These are phyloP conservation scores for Saitozyma sp. DNA, from an alignment of 768 basidiomycete genomes.

Conservation along the genomic window DNA sequence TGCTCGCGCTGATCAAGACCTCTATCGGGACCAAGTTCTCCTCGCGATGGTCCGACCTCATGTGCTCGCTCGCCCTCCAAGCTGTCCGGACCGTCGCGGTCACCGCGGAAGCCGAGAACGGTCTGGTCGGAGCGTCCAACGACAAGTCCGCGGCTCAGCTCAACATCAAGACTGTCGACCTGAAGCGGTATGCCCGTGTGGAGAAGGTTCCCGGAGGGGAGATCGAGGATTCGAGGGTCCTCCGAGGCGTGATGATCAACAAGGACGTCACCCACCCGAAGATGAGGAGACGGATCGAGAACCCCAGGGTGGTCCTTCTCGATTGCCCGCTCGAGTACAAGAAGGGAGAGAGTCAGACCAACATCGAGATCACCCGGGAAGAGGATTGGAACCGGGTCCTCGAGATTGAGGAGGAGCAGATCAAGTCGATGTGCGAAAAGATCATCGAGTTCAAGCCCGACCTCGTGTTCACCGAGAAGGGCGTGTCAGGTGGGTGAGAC, in stretches of 20 bases:
- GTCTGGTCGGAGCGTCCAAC: slow-evolving; percentile 22
- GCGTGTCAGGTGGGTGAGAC: slow-evolving; percentile 74
- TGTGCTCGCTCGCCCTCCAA: slow-evolving; percentile 91
- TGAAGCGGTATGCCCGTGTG: slow-evolving; percentile 95
- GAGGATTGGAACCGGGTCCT: slow-evolving; percentile 88
- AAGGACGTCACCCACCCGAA: slow-evolving; percentile 98
- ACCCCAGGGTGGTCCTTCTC: slow-evolving; percentile 82
- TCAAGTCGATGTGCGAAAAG: slow-evolving; percentile 78
- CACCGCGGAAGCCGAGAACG: slow-evolving; percentile 61
- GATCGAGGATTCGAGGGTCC: slow-evolving; percentile 85
- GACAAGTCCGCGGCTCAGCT: slow-evolving; percentile 32
- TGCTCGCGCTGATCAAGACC: slow-evolving; percentile 96
- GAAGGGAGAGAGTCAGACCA: slow-evolving; percentile 97
- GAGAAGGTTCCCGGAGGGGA: slow-evolving; percentile 98
- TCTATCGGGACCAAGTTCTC: slow-evolving; percentile 99
- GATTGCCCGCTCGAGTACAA: slow-evolving; percentile 98
- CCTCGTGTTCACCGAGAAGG: slow-evolving; percentile 95
- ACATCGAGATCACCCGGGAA: slow-evolving; percentile 96
- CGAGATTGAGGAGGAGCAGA: slow-evolving; percentile 95
- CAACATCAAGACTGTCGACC: slow-evolving; percentile 80
- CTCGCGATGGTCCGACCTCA: slow-evolving; percentile 91
- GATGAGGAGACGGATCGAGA: slow-evolving; percentile 87
- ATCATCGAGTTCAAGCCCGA: slow-evolving; percentile 94
- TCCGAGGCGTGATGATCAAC: slow-evolving; percentile 93
- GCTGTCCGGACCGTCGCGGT: slow-evolving; percentile 83